Percentiles rank a stretch among this genome's conserved stretches.
Evolutionary conservation across 2,329 filamentous ascomycete species (phyloP).

Genomic region (Phyllosticta paracitricarpa): DNA sequence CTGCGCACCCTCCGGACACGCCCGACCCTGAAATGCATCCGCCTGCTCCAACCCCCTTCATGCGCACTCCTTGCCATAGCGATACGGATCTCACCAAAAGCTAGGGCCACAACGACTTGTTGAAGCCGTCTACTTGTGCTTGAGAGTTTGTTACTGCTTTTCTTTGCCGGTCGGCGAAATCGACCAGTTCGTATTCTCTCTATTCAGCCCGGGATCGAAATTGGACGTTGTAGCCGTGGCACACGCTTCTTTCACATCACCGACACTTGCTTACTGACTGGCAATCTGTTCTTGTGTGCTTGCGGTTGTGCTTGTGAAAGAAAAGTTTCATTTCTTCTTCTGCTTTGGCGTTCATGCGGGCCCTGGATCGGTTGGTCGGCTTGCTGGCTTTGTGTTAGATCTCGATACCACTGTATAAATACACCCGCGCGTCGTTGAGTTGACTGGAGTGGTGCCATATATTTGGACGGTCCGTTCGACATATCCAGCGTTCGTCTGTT

Average conservation of each 20-base stretch:
- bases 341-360: not conserved
- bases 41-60: conserved; percentile 1
- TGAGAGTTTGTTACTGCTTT: not conserved
- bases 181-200: too few relatives aligned
- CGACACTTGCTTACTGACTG: too few relatives aligned
- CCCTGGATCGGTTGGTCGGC: not conserved
- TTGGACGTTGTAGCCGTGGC: too few relatives aligned
- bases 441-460: not conserved
- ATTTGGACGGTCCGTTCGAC: too few relatives aligned
- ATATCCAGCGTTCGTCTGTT: too few relatives aligned
- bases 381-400: not conserved
- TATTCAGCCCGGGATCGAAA: too few relatives aligned
- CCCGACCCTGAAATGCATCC: not conserved
- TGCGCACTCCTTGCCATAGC: conserved; percentile 2
- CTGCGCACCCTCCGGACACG: not conserved
- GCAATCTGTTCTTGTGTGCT: too few relatives aligned
- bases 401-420: not conserved
- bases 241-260: too few relatives aligned
- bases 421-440: not conserved
- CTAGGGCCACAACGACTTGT: not conserved
- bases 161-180: too few relatives aligned
- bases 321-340: too few relatives aligned
- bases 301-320: too few relatives aligned
- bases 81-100: not conserved
- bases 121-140: not conserved